Conservation (phyloP, 169 alveolate genomes). For the Eimeria praecox region DNA sequence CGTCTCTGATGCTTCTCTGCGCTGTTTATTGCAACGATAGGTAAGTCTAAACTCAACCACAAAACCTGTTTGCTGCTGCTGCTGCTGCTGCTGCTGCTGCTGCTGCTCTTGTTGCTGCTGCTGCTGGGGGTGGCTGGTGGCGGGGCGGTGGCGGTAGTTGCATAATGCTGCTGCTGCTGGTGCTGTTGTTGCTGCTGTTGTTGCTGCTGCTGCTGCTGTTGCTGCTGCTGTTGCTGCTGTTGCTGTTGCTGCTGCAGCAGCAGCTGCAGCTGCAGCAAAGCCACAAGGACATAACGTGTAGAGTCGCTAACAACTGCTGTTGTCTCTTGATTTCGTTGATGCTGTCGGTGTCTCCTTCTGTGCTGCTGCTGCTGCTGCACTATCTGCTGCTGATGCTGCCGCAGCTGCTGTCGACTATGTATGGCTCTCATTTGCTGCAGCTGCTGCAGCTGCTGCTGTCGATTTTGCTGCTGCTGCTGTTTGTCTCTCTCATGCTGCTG, state of each 20-base stretch:
- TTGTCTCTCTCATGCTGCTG: too few relatives aligned
- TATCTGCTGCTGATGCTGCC: not conserved
- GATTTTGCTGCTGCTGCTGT: not conserved
- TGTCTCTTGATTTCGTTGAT: too few relatives aligned
- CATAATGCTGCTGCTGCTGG: slow-evolving; percentile 16
- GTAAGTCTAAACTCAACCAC: slow-evolving; percentile 14
- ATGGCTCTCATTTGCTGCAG: too few relatives aligned
- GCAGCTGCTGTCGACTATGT: too few relatives aligned
- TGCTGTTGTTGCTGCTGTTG: slow-evolving; percentile 13
- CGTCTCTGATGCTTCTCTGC: slow-evolving; percentile 54
- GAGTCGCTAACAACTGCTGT: not conserved
- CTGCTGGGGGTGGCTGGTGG: too few relatives aligned
- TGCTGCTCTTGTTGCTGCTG: not conserved
- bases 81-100: slow-evolving; percentile 13
- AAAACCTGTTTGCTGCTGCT: not conserved
- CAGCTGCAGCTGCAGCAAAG: not conserved
- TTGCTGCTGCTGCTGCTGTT: not conserved
- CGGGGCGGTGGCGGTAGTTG: not conserved
- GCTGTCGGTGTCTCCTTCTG: too few relatives aligned
- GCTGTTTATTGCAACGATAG: slow-evolving; percentile 4
- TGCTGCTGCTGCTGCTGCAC: not conserved
- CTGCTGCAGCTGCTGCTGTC: not conserved
- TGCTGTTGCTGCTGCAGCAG: slow-evolving; percentile 7
- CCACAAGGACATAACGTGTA: not conserved
- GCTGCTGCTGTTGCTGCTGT: slow-evolving; percentile 20